Percentiles rank a stretch among this genome's conserved stretches.
These are phyloP conservation scores for Sporothrix euskadiensis DNA, from an alignment of 2,329 filamentous ascomycete genomes.

Conservation along the genomic window DNA sequence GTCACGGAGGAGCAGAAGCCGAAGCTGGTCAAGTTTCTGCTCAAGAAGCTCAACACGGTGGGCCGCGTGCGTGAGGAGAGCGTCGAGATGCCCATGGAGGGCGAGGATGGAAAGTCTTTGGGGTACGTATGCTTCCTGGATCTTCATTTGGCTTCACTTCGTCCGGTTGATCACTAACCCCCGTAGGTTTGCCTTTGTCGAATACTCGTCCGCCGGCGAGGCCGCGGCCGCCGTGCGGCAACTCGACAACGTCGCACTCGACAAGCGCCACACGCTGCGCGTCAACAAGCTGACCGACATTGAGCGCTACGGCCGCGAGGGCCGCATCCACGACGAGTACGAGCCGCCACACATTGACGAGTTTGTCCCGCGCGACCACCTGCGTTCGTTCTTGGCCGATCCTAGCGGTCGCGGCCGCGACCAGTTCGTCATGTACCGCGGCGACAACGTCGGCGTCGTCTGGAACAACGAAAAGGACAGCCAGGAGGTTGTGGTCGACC, in stretches of 20 bases:
- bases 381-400: conserved; percentile 91
- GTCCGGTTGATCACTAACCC: neutral
- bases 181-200: conserved; percentile 90
- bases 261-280: conserved; percentile 92
- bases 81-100: conserved; percentile 84
- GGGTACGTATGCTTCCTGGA: conserved; percentile 56
- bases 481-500: conserved; percentile 86
- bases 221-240: conserved; percentile 85
- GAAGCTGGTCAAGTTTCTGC: conserved; percentile 93
- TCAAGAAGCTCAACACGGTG: conserved; percentile 86
- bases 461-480: conserved; percentile 97
- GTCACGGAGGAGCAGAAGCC: conserved; percentile 88
- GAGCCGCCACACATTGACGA: conserved; percentile 75
- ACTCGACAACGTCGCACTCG: conserved; percentile 81
- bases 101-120: conserved; percentile 80
- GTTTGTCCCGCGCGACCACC: conserved; percentile 89
- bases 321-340: conserved; percentile 90
- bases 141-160: neutral
- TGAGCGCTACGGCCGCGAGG: conserved; percentile 92
- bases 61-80: conserved; percentile 83
- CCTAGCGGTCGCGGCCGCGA: conserved; percentile 77
- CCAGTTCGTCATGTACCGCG: conserved; percentile 92
- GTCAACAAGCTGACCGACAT: conserved; percentile 99
- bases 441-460: conserved; percentile 88
- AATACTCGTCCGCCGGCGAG: conserved; percentile 88